Evolutionary conservation across 495 filamentous ascomycete species (phyloP), one percentile per base, ranked within the genome.

Genomic region (Melanomma pulvis-pyrius): DNA sequence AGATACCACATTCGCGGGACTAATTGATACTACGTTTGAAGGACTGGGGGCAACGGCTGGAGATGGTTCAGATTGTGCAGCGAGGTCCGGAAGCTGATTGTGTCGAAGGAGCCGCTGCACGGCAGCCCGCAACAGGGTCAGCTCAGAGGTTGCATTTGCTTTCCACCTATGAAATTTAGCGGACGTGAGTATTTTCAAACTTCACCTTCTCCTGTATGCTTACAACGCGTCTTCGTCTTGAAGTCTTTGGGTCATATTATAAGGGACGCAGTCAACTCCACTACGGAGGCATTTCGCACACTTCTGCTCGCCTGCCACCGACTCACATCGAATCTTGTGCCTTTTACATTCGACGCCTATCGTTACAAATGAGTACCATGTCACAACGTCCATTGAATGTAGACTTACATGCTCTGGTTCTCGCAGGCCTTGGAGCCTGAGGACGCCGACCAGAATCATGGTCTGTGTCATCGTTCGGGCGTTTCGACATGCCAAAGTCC

Each of bases 261-360:
- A 22, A 13, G 55, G 55, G 12, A 47, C 22, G 34, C 55, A 59
- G 17, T 59, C 55, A 25, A 47, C 25, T 2, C 34, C 34, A 19
- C 55, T 28, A n/a, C 55, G 55, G 32, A 59, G 55, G 24, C 55
- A 59, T 59, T 59, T 59, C 2, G 55, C 15, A 21, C 55, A 59
- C 24, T 59, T 59, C 9, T 44, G 55, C 32, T 59, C 32, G 21
- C 55, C 55, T 9, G 11, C 55, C 11, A 59, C 55, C 3, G 55
- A 19, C 39, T 44, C 32, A 19, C 55, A 59, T 25, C 24, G 41
- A 25, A 59, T 59, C 55, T 59, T 59, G 22, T 59, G 55, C 34
- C 36, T 59, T 41, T 59, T 59, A 25, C 55, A 59, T 47, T 59
- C 55, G 2, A 34, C 53, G 53, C 53, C 53, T 56, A 34, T 2